Base-by-base conservation (phyloP, 1,284 basidiomycete genomes). In the Boletus calvinii region DNA sequence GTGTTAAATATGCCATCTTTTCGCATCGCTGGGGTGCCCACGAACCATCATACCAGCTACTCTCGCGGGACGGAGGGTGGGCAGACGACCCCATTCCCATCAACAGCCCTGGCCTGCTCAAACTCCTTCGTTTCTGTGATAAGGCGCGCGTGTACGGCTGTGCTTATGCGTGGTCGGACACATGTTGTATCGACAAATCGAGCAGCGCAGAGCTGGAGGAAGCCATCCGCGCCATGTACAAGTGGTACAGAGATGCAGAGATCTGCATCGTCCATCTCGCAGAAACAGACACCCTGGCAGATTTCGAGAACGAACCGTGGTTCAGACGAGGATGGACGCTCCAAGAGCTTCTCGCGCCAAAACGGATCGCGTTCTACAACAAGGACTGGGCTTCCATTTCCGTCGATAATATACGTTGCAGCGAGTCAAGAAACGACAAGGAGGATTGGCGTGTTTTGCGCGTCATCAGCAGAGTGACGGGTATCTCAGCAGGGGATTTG, bases 181-280 rank as follows among this genome's bases (percentile, higher is more conserved):
- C 37, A 2, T 57, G 58, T 24, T 58, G 46, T 24, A 58, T 60
- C 35, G 39, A 58, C 48, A 58, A 58, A 29, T 58, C 45, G 41
- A 58, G 56, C 46, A 58, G 56, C 11, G 58, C 58, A 26, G 56
- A 58, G 9, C 38, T 57, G 1, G 56, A 60, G 22, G 56, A 58
- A 22, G 56, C 56, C 12, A 58, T 58, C 35, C 58, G 58, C 2
- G 48, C 56, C 22, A 57, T 58, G 56, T 58, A 60, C 4, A 57
- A 54, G 26, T 57, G 56, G 56, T 59, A 59, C 31, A 42, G 37
- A 22, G 47, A 59, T 3, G 40, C 58, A 8, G 46, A 59, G 2
- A 34, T 59, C 6, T 57, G 57, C 54, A 47, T 57, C 37, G 39
- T 59, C 29, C 54, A 57, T 30, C 58, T 57, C 30, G 57, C 56